Evolutionary conservation across 2,329 filamentous ascomycete species (phyloP), one percentile per base, ranked within the genome.

Genomic region (Cytospora schulzeri): DNA sequence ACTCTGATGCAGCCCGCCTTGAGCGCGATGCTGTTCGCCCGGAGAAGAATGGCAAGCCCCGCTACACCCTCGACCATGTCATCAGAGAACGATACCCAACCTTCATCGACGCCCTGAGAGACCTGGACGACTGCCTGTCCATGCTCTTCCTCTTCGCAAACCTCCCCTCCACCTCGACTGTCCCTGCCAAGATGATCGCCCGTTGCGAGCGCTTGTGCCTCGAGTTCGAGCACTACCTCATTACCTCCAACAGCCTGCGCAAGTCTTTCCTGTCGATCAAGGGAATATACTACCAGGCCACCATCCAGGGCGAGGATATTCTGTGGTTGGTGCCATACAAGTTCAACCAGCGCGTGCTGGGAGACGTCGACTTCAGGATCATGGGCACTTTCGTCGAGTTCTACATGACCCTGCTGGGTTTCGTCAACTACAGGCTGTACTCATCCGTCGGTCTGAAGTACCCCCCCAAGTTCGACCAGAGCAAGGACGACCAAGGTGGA

Each of bases 301-400:
- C 90, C 59, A 96, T 99, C 67, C 92, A 97, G 77, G 95, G 95
- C 57, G 93, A 99, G 80, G 94, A 98, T 73, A 91, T 99, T 57
- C 83, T 98, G 69, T 99, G 95, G 95, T 84, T 99, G 48, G 94
- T 97, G 14, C 95, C 95, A 1, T 99, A 99, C 82, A 92, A 92
- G 77, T 99, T 99, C 79, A 97, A 98, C 74, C 95, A 99, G 82
- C 85, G 91, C 70, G 89, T 97, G 17, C 91, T 95, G 50, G 92
- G 91, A 64, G 95, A 99, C 77, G 91, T 99, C 69, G 95, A 99
- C 77, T 99, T 97, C 81, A 86, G 95, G 73, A 99, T 99, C 78
- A 99, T 99, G 95, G 94, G 92, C 66, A 99, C 95, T 5, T 99
- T 99, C 75, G 89, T 99, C 69, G 94, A 99, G 77, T 99, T 99